Evolutionary conservation across 345 rosid species (phyloP).

Genomic region (Raphanus sativus): DNA sequence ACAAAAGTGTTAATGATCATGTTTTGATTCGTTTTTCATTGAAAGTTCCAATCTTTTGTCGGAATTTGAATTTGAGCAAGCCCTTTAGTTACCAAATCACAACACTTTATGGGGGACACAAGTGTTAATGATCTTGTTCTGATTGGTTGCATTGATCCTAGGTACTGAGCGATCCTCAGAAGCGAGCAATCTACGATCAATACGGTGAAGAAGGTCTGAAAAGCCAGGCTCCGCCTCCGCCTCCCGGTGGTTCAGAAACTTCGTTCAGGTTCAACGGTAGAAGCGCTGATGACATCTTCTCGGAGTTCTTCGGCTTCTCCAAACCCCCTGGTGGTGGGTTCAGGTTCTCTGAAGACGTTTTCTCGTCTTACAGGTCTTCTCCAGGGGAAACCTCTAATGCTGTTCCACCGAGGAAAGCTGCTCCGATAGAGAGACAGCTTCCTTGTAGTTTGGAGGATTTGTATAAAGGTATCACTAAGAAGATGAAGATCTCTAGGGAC

Average conservation of each 20-base stretch:
- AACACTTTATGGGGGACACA: neutral
- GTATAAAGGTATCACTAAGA: constrained; percentile 79
- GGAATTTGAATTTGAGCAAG: neutral
- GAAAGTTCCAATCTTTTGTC: neutral
- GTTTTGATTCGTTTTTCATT: neutral
- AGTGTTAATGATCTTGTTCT: neutral
- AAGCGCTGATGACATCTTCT: constrained; percentile 80
- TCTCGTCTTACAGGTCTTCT: constrained; percentile 47
- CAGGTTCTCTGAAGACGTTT: constrained; percentile 60
- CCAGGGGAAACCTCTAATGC: constrained; percentile 47
- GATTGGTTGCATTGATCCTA: constrained; percentile 23
- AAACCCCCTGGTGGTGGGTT: constrained; percentile 53
- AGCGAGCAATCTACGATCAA: constrained; percentile 76
- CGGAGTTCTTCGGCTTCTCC: constrained; percentile 77
- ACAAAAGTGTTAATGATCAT: neutral
- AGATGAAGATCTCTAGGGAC: constrained; percentile 90
- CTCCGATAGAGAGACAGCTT: constrained; percentile 69
- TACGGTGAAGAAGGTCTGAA: constrained; percentile 87
- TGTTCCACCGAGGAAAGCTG: constrained; percentile 57
- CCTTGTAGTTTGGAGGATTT: constrained; percentile 93
- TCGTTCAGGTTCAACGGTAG: constrained; percentile 71
- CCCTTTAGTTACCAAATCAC: neutral
- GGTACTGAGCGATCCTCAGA: constrained; percentile 86
- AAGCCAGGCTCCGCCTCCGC: constrained; percentile 70
- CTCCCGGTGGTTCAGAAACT: constrained; percentile 36